Base-by-base conservation (phyloP, 169 alveolate species). In the Plasmodium ovale region DNA sequence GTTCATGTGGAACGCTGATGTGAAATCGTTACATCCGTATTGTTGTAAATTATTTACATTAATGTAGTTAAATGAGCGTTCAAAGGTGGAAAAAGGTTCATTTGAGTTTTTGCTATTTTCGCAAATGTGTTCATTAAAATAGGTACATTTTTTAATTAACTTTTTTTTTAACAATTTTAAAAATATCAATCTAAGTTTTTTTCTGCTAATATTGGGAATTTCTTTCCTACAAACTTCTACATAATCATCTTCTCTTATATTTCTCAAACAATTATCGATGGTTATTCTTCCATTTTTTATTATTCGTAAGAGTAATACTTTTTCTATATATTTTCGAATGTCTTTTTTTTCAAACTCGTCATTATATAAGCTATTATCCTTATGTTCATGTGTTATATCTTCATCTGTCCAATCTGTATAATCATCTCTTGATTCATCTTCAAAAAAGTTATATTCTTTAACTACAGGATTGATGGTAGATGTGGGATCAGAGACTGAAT, bases 201-300 rank as follows among this genome's bases (percentile, higher is more conserved):
- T 64, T 33, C 29, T 65, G 16, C 54, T 79, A 19, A 79, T 21
- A 51, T 79, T 54, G 14, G 89, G 82, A 23, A 79, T 67, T 19
- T 65, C 68, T 19, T 62, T 79, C 31, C 65, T 79, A 59, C 89
- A 79, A 12, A 79, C 89, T 49, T 79, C 89, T 21, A 67, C 72
- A 69, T 79, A 79, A 37, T 79, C 89, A 42, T 79, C 89, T 10
- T 51, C 58, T 0, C 51, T 65, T 37, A 79, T 21, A 51, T 79
- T 65, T 35, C 65, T 67, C 27, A 79, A 31, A 49, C 89, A 79
- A 16, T 68, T 44, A 16, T 79, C 82, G 7, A 79, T 49, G 3
- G 89, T 79, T 10, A 79, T 53, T 51, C 89, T 79, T 0, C 89
- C 89, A 65, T 64, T 79, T 53, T 79, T 79, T 47, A 79, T 79